Base-by-base conservation (phyloP, 2,329 filamentous ascomycete species). In the Neonectria punicea region DNA sequence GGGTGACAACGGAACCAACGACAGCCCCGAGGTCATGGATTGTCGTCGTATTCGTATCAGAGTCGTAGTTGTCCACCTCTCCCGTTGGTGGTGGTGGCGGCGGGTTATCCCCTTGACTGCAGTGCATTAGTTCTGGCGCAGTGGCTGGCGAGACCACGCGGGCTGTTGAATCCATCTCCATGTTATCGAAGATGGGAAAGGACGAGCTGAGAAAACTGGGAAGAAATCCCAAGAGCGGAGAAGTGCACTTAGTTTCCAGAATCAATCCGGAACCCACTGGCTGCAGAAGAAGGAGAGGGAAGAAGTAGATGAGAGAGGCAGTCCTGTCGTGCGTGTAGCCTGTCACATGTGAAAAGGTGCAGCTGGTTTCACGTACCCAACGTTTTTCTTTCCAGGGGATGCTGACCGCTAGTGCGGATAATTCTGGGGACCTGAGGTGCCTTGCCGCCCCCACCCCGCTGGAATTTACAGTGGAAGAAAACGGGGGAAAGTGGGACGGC, bases 1-100 rank as follows among this genome's bases (percentile, higher is more conserved):
- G 73, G 50, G 76, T 64, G 28, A 80, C 69, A 7, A 79, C 68
- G 2, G 59, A 61, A 10, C 76, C 78, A 16, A 72, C 63, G 28
- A 55, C 61, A 11, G 56, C 36, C 44, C 34, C 41, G 22, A 22
- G n/a, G 10, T 16, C 49, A 6, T 20, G 49, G 10, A 5, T 58
- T 30, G 30, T 34, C 39, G 43, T 67, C 69, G 69, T 73, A 73
- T 74, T 73, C 70, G 70, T 70, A 73, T 74, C 62, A 50, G 60
- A 39, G 50, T 53, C 36, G 32, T 65, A 36, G 34, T 32, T 54
- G 14, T 25, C n/a, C 34, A 53, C 54, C 20, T 43, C 32, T 39
- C 47, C 16, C 22, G 61, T 34, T 59, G 58, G 57, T 54, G 50
- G 51, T 46, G 43, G 47, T 53, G 32, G 25, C 30, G 22, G 44